A percentile compares a stretch with the other conserved stretches of the same genome.
Conservation (phyloP, 1,139 yeast species). For the Debaryomyces sp. region DNA sequence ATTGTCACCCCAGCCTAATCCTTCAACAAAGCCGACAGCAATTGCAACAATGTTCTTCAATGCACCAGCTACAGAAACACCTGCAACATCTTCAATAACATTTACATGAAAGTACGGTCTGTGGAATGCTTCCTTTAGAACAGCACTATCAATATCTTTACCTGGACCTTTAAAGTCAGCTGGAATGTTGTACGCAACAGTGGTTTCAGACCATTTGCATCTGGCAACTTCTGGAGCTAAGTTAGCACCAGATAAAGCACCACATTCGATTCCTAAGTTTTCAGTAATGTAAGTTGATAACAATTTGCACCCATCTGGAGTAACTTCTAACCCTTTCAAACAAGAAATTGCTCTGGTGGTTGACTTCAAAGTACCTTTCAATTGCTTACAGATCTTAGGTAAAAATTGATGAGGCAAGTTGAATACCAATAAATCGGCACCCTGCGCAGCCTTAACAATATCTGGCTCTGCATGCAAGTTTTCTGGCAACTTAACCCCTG, state of each 20-base stretch:
- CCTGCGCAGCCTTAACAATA: conserved; percentile 40
- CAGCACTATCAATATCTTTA: conserved; percentile 42
- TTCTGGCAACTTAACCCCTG: conserved; percentile 46
- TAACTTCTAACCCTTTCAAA: conserved; percentile 52
- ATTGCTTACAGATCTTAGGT: conserved; percentile 38
- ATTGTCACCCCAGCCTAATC: conserved; percentile 55
- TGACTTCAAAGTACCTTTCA: conserved; percentile 44
- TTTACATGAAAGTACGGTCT: conserved; percentile 52
- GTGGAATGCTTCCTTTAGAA: conserved; percentile 49
- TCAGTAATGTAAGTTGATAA: conserved; percentile 47
- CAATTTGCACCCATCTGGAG: conserved; percentile 47
- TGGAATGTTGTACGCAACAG: conserved; percentile 48
- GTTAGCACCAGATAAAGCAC: conserved; percentile 53
- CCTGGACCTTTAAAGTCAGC: conserved; percentile 45
- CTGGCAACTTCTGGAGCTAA: conserved; percentile 53
- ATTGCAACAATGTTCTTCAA: conserved; percentile 51
- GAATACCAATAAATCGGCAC: conserved; percentile 49
- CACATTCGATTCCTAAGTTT: conserved; percentile 46
- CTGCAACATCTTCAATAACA: conserved; percentile 51
- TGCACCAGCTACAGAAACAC: conserved; percentile 55
- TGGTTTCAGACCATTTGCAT: conserved; percentile 52
- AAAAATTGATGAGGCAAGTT: conserved; percentile 54
- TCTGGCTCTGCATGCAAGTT: conserved; percentile 46
- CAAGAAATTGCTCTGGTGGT: conserved; percentile 49
- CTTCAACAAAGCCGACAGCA: conserved; percentile 53